Evolutionary conservation across 441 rosid genomes (phyloP), one percentile per base, ranked within the genome.

Genomic region (Croton laevigatus): DNA sequence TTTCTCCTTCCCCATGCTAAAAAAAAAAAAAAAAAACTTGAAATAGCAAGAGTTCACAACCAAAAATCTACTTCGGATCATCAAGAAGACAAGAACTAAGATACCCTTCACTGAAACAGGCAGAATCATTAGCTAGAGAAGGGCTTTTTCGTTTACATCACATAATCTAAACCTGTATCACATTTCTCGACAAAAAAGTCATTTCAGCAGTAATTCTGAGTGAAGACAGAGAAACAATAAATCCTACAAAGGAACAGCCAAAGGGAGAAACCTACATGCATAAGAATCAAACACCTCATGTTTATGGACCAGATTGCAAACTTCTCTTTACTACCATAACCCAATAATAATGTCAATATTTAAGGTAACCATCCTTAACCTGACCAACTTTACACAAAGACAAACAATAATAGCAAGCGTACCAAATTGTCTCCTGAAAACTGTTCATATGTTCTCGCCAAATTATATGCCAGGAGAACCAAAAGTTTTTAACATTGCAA

Each of bases 11-110:
- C 44, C 10, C 9, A 40, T 40, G 44, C 44, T 40, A 7, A 40
- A 40, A 40, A n/a, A n/a, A n/a, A n/a, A n/a, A n/a, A n/a, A n/a
- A n/a, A n/a, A 40, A 4, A 1, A 13, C 60, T 66, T 44, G 12
- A 66, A 36, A 4, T 19, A 32, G 46, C 70, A 68, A 37, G 62
- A 40, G 53, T 46, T 68, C 23, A 42, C 20, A 58, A 27, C 5
- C 17, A 42, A 1, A 20, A 9, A 17, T 62, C 10, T 20, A 10
- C 51, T 62, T 12, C 37, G 58, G 8, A 27, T 68, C 22, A 44
- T 57, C 54, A 69, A 11, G 3, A 58, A 58, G 27, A 42, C 54
- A 69, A 11, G 7, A 58, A 58, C 2, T 19, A 40, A 2, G 10
- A 23, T 27, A 27, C 49, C 0, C 46, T 14, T 58, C 27, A 17